Percentiles rank a stretch among this genome's conserved stretches.
Conservation (phyloP, 2,329 filamentous ascomycete genomes). For the Fusarium sarcochroum region DNA sequence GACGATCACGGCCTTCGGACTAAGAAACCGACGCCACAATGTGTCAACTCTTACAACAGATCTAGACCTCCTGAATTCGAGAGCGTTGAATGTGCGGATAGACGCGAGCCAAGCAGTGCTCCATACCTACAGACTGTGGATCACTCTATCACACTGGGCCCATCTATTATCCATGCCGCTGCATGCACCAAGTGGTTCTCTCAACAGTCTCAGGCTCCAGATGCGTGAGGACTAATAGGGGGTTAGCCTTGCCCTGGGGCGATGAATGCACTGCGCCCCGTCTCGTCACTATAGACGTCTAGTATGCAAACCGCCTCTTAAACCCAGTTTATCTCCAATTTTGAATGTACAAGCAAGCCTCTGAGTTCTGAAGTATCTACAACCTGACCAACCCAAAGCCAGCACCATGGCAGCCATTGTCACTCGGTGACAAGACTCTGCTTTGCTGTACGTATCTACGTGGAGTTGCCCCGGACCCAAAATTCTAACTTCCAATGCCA, state of each 20-base stretch:
- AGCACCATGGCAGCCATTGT: background rate
- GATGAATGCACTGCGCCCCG: background rate
- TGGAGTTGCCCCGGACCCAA: conserved; percentile 1
- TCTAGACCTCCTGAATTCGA: background rate
- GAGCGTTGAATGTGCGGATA: background rate
- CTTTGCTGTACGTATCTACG: background rate
- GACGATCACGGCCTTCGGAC: background rate
- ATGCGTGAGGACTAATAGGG: background rate
- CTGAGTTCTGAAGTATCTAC: no score
- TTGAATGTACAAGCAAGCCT: no score
- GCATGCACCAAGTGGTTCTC: background rate
- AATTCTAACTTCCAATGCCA: background rate
- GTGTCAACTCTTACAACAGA: background rate
- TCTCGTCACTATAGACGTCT: background rate
- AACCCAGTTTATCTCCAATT: background rate
- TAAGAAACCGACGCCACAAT: background rate
- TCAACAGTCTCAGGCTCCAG: background rate
- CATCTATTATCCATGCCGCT: background rate
- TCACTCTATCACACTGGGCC: background rate
- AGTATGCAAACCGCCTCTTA: background rate
- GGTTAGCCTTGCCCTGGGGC: no score
- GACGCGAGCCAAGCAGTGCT: background rate
- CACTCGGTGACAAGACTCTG: no score
- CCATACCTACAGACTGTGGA: background rate
- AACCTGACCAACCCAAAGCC: background rate